Conservation (phyloP, 345 rosid species). For the Citrus hindsii region DNA sequence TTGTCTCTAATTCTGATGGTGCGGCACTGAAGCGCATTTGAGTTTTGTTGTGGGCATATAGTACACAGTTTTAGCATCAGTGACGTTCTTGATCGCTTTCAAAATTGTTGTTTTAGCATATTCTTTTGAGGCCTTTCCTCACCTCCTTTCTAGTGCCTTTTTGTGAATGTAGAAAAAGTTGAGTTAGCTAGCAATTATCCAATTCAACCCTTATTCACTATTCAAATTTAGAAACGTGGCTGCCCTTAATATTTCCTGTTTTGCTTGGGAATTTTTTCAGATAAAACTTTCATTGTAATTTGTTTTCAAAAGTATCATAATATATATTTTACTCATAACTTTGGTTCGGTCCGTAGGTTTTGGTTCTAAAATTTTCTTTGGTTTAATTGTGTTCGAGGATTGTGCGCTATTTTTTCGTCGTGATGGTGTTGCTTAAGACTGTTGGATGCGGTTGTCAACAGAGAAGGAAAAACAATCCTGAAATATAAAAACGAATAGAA, state of each 20-base stretch:
- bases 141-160: conserved; percentile 14
- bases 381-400: not conserved
- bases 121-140: conserved; percentile 23
- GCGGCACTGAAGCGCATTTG: conserved; percentile 26
- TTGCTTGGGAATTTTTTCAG: conserved; percentile 1
- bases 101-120: conserved; percentile 20
- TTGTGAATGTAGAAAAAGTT: conserved; percentile 29
- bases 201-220: not conserved
- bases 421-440: too few relatives aligned
- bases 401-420: too few relatives aligned
- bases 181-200: not conserved
- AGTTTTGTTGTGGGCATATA: conserved; percentile 30
- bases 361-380: not conserved
- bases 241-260: conserved; percentile 1
- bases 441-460: too few relatives aligned
- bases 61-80: conserved; percentile 14
- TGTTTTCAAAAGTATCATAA: not conserved
- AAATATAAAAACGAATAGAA: not conserved
- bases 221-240: not conserved
- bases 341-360: too few relatives aligned
- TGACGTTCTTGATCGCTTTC: conserved; percentile 3
- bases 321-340: not conserved
- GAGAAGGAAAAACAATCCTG: too few relatives aligned
- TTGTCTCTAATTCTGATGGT: conserved; percentile 25
- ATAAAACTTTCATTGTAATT: conserved; percentile 5